Base-by-base conservation (phyloP, 225 moss, liverwort and hornwort genomes). In the Anthoceros angustus region DNA sequence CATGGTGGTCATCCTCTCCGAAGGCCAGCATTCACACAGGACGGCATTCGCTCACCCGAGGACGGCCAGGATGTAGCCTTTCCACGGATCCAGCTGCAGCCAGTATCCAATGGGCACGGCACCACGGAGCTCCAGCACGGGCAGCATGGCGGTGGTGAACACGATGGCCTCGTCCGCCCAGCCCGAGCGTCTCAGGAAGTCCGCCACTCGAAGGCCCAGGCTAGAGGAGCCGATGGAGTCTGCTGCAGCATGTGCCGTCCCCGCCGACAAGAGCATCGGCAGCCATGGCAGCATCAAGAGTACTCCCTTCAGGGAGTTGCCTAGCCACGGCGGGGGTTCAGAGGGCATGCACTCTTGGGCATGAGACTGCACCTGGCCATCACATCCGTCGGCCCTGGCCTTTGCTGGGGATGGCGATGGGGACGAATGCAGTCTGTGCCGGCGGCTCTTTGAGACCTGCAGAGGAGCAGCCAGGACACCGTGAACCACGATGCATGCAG, bases 71-170 rank as follows among this genome's bases (percentile, higher is more conserved):
- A 67, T 11, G 42, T 79, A 98, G 7, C 88, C 88, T 10, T 73
- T 89, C 43, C 81, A n/a, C 62, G 95, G 88, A 23, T 76, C 55
- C 7, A 98, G 63, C 68, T 83, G 75, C 85, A 98, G 71, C 95
- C 95, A 98, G 63, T 89, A 98, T 62, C 88, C 84, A 66, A 98
- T 72, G 40, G 95, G 95, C 73, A 98, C 87, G 32, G 95, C 95
- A 50, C 87, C 95, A 62, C 91, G 91, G 70, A 98, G 91, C 79
- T 98, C 95, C 38, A 98, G 71, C 62, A 91, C 82, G n/a, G 95
- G 95, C 63, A 98, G 78, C 81, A 80, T 84, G 16, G 88, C 91
- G 68, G 89, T 76, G 32, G 75, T 76, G 45, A 81, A 66, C 67
- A 98, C 88, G 24, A 98, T 82, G n/a, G 83, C 72, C 73, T 92